phyloP scores from a whole-genome alignment of 78 protist species.

The Tieghemostelium lacteum region DNA sequence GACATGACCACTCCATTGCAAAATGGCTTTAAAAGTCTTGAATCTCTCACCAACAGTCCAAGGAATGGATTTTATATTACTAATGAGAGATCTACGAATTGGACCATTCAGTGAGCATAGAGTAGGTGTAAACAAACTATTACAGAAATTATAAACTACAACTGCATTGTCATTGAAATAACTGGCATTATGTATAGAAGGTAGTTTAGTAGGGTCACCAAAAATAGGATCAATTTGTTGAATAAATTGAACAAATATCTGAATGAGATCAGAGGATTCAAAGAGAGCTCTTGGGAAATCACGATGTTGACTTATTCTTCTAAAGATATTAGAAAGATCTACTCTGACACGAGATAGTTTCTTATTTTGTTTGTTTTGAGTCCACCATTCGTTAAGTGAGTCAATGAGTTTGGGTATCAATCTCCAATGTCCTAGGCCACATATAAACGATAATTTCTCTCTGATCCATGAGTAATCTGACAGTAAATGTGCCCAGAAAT shows the following conservation, averaged over 20 bases:
- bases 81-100: slow-evolving; percentile 44
- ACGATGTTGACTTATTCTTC: slow-evolving; percentile 54
- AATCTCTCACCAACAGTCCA: slow-evolving; percentile 79
- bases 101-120: slow-evolving; percentile 65
- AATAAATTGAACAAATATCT: slow-evolving; percentile 73
- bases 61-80: slow-evolving; percentile 22
- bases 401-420: slow-evolving; percentile 45
- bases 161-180: slow-evolving; percentile 68
- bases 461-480: slow-evolving; percentile 32
- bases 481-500: slow-evolving; percentile 37
- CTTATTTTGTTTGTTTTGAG: slow-evolving; percentile 53
- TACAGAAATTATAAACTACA: slow-evolving; percentile 58
- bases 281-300: slow-evolving; percentile 57
- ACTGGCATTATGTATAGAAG: slow-evolving; percentile 19
- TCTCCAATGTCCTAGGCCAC: slow-evolving; percentile 71
- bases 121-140: slow-evolving; percentile 35
- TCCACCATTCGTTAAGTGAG: slow-evolving; percentile 71
- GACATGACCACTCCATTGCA: slow-evolving; percentile 74
- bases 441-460: slow-evolving; percentile 65
- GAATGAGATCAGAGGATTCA: slow-evolving; percentile 43
- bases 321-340: slow-evolving; percentile 61
- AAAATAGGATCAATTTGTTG: slow-evolving; percentile 76
- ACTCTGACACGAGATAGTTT: slow-evolving; percentile 55
- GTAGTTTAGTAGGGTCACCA: slow-evolving; percentile 70
- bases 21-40: slow-evolving; percentile 55